Evolutionary conservation across 192 early-diverging fungal genomes (phyloP).

Genomic region (Spizellomyces sp.): DNA sequence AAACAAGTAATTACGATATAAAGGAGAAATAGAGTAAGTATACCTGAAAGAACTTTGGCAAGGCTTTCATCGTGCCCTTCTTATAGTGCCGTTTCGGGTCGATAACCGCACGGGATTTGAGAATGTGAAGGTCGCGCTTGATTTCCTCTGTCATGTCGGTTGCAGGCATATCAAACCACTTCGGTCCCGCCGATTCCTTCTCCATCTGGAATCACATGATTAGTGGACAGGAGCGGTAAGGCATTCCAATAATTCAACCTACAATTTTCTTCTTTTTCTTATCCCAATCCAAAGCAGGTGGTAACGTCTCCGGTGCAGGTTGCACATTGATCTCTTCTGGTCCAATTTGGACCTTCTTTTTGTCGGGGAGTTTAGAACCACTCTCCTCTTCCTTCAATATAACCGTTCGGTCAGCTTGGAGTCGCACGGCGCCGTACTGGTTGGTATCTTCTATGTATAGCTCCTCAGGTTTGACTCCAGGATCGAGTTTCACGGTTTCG

Average conservation of each 20-base stretch:
- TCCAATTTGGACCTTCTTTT: slow-evolving; percentile 12
- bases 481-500: slow-evolving; percentile 21
- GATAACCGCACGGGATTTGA: slow-evolving; percentile 82
- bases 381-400: not conserved
- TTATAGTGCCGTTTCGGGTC: slow-evolving; percentile 95
- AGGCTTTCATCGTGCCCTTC: slow-evolving; percentile 63
- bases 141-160: slow-evolving; percentile 84
- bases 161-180: slow-evolving; percentile 92
- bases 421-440: slow-evolving; percentile 24
- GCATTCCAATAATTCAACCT: not conserved
- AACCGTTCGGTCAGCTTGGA: slow-evolving; percentile 23
- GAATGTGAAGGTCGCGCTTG: slow-evolving; percentile 85
- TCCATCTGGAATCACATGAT: no score
- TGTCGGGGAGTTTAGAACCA: not conserved
- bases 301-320: no score
- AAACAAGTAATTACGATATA: not conserved
- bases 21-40: slow-evolving; percentile 2
- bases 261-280: slow-evolving; percentile 42
- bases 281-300: slow-evolving; percentile 26
- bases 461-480: not conserved
- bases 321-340: not conserved
- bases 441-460: slow-evolving; percentile 7
- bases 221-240: no score
- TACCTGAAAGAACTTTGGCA: slow-evolving; percentile 93
- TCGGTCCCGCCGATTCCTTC: slow-evolving; percentile 44